These are phyloP conservation scores for Casuarina glauca DNA, from an alignment of 306 rosid species.

Conservation along the genomic window DNA sequence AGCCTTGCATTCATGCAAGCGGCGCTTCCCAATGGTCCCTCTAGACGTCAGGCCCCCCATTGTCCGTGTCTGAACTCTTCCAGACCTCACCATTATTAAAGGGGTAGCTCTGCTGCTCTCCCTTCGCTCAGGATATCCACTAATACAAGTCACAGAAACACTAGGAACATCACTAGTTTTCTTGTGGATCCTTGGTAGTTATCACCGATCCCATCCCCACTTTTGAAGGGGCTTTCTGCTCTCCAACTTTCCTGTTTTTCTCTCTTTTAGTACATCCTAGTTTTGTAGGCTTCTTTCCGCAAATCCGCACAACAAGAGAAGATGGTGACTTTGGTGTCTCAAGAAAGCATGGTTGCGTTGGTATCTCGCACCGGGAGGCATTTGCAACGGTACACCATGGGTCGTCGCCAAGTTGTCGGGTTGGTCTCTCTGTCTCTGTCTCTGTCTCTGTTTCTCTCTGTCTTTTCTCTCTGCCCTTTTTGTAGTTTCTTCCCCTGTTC, in stretches of 20 bases:
- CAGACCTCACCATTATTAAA: conserved; percentile 30
- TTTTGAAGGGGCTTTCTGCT: background rate
- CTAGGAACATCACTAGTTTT: background rate
- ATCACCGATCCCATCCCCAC: background rate
- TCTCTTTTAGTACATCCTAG: too few relatives aligned
- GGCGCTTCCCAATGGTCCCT: conserved; percentile 3
- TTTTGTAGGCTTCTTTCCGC: conserved; percentile 3
- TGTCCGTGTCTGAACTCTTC: conserved; percentile 18
- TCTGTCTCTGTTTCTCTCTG: background rate
- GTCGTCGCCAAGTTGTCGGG: conserved; percentile 99
- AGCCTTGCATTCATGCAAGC: conserved; percentile 15
- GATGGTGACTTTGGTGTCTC: conserved; percentile 69
- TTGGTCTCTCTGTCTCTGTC: conserved; percentile 35
- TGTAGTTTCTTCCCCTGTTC: background rate
- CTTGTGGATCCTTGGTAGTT: background rate
- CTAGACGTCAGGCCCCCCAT: background rate
- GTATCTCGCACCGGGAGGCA: conserved; percentile 93
- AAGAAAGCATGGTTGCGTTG: conserved; percentile 65
- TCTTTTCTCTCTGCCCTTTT: conserved; percentile 5
- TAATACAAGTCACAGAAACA: conserved; percentile 9
- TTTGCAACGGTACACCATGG: conserved; percentile 78
- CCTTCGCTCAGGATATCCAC: conserved; percentile 30
- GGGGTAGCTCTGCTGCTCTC: conserved; percentile 17
- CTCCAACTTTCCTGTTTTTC: too few relatives aligned
- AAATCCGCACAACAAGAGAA: conserved; percentile 8